Conservation (phyloP, 2,329 filamentous ascomycete genomes). For the Neopestalotiopsis sp. region DNA sequence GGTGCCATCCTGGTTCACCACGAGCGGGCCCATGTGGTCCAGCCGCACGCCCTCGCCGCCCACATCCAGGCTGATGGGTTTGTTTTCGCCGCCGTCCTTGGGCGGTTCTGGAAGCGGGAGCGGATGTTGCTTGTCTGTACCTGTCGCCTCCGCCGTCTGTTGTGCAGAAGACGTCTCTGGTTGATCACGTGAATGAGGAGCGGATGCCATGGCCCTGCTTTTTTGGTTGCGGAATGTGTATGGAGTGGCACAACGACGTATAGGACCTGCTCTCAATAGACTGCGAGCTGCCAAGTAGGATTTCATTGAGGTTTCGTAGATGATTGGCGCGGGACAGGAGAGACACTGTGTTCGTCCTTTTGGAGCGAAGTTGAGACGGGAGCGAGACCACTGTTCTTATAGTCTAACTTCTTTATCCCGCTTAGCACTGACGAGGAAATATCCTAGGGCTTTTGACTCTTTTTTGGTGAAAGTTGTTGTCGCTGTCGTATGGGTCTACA, state of each 20-base stretch:
- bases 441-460: not conserved
- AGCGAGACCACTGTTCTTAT: not conserved
- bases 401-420: not conserved
- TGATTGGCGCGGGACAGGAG: not conserved
- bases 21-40: conserved; percentile 74
- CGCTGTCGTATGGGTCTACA: not conserved
- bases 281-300: conserved; percentile 9
- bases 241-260: conserved; percentile 10
- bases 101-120: conserved; percentile 29
- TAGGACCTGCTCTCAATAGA: not conserved
- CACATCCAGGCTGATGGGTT: conserved; percentile 34
- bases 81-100: conserved; percentile 11
- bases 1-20: conserved; percentile 76
- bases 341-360: conserved; percentile 11
- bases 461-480: not conserved
- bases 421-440: not conserved
- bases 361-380: no score
- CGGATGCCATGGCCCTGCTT: conserved; percentile 9
- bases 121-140: conserved; percentile 12
- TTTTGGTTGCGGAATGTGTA: conserved; percentile 9
- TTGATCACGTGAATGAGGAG: not conserved
- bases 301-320: conserved; percentile 3
- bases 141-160: conserved; percentile 5
- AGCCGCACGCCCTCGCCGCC: conserved; percentile 58
- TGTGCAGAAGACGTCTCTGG: not conserved